Conservation (phyloP, 106 monocot species). For the Agapanthus africanus region DNA sequence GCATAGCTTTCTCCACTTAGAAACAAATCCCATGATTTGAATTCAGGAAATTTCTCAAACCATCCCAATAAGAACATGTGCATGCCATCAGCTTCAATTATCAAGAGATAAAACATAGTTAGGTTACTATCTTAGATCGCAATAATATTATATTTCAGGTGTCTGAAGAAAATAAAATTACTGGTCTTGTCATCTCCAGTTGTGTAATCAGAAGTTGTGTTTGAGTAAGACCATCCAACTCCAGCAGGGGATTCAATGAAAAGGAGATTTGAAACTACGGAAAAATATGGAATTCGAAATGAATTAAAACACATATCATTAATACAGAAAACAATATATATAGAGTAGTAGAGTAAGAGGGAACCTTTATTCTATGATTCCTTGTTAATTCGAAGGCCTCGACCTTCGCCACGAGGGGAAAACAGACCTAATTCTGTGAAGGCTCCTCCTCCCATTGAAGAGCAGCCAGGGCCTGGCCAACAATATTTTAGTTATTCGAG, state of each 20-base stretch:
- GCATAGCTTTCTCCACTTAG: constrained; percentile 98
- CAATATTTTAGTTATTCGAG: no score
- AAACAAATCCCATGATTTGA: constrained; percentile 63
- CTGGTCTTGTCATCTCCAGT: constrained; percentile 63
- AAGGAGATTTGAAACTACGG: constrained; percentile 78
- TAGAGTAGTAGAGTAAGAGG: background rate
- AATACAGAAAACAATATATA: background rate
- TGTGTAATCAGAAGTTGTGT: constrained; percentile 69
- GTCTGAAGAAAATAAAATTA: constrained; percentile 14
- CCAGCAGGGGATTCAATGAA: constrained; percentile 99
- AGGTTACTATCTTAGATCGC: background rate
- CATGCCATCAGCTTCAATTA: constrained; percentile 73
- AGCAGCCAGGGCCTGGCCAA: constrained; percentile 91
- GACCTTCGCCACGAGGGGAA: constrained; percentile 80
- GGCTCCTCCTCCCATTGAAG: constrained; percentile 92
- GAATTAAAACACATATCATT: background rate
- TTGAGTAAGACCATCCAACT: constrained; percentile 99
- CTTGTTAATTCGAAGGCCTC: constrained; percentile 70
- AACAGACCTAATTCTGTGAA: constrained; percentile 95
- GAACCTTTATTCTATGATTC: constrained; percentile 94
- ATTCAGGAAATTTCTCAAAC: constrained; percentile 80
- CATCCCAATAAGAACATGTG: constrained; percentile 59
- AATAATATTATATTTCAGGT: background rate
- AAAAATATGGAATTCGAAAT: background rate
- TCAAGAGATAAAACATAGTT: background rate